Percentiles rank a stretch among this genome's conserved stretches.
phyloP scores from a whole-genome alignment of 2,329 filamentous ascomycete genomes.

The Fusarium praegraminearum region DNA sequence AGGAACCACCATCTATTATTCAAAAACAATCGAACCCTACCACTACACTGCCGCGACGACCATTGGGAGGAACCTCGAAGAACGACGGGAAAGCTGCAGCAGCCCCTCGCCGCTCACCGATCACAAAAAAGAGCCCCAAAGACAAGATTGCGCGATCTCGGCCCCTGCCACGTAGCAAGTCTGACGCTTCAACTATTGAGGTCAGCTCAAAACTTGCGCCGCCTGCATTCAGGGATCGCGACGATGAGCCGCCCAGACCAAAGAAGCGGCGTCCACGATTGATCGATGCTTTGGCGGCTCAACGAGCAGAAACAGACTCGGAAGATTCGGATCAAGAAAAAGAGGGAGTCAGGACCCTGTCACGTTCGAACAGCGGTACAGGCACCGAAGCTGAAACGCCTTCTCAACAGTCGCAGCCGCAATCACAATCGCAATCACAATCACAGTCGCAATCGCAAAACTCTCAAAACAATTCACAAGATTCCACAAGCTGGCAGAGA shows the following conservation, averaged over 20 bases:
- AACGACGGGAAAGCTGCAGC: slow-evolving; percentile 4
- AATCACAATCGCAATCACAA: slow-evolving; percentile 8
- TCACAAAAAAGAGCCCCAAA: slow-evolving; percentile 26
- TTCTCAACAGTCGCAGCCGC: slow-evolving; percentile 35
- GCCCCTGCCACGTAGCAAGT: slow-evolving; percentile 20
- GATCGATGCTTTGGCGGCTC: slow-evolving; percentile 59
- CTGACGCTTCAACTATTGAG: slow-evolving; percentile 15
- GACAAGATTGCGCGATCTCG: slow-evolving; percentile 6
- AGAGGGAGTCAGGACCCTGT: slow-evolving; percentile 15
- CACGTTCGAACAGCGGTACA: slow-evolving; percentile 27
- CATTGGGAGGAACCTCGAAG: slow-evolving; percentile 6
- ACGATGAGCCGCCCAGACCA: slow-evolving; percentile 18
- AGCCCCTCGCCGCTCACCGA: not conserved
- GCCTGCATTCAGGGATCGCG: slow-evolving; percentile 6
- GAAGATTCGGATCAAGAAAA: slow-evolving; percentile 40
- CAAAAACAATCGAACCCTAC: slow-evolving; percentile 26
- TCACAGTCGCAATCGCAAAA: slow-evolving; percentile 18
- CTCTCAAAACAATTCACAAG: slow-evolving; percentile 33
- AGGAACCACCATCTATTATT: slow-evolving; percentile 8
- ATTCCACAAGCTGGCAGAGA: slow-evolving; percentile 40
- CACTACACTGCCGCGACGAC: slow-evolving; percentile 28
- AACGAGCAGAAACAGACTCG: slow-evolving; percentile 53
- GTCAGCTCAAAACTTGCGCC: not conserved
- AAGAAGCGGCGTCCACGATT: slow-evolving; percentile 50
- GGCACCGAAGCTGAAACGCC: slow-evolving; percentile 35